Conservation (phyloP, 2,329 filamentous ascomycete genomes). For the Colletotrichum sp. region DNA sequence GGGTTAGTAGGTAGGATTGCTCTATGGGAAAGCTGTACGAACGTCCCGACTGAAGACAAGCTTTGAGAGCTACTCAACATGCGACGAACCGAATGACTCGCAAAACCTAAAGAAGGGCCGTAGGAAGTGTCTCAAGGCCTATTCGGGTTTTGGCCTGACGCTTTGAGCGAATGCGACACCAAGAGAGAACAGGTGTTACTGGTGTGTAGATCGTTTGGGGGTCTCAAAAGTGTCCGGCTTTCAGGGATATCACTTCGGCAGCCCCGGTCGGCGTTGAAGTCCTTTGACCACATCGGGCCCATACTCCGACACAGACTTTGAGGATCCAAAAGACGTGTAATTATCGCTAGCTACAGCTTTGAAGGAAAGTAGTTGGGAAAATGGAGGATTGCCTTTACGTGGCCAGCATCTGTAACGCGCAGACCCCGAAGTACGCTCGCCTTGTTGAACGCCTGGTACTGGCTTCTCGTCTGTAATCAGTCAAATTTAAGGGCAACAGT, state of each 20-base stretch:
- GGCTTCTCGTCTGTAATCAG: no score
- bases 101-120: background rate
- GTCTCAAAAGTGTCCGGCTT: background rate
- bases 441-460: no score
- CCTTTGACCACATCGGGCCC: background rate
- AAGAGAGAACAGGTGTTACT: background rate
- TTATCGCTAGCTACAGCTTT: background rate
- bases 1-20: accelerated
- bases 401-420: no score
- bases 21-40: background rate
- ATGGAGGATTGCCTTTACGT: no score
- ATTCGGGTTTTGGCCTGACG: background rate
- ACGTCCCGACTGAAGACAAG: background rate
- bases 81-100: background rate
- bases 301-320: background rate
- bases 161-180: background rate
- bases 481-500: no score
- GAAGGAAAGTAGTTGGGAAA: no score
- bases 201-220: background rate
- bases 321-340: background rate
- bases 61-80: background rate
- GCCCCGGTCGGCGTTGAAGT: background rate
- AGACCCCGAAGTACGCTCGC: no score
- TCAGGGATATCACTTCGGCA: background rate
- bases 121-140: background rate